These are phyloP conservation scores for Beauveria medogensis DNA, from an alignment of 2,329 filamentous ascomycete genomes.

Conservation along the genomic window DNA sequence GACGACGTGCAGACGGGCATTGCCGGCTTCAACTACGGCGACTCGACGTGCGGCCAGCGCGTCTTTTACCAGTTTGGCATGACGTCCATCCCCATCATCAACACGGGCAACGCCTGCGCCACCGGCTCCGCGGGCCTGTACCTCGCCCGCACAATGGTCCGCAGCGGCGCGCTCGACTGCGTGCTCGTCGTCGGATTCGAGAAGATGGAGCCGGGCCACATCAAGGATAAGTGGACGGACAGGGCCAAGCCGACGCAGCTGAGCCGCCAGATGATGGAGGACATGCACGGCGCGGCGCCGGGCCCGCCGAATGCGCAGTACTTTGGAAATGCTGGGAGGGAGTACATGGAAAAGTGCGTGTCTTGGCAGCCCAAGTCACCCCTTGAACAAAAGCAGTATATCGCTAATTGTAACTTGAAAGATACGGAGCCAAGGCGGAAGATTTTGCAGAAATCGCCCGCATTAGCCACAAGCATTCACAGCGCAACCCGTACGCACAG, in stretches of 20 bases:
- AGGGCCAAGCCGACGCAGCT: conserved; percentile 70
- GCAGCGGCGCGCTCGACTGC: conserved; percentile 74
- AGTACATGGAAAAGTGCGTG: conserved; percentile 87
- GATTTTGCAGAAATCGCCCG: conserved; percentile 95
- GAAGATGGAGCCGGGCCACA: conserved; percentile 88
- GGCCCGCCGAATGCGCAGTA: conserved; percentile 82
- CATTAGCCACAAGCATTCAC: conserved; percentile 85
- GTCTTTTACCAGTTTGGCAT: conserved; percentile 99
- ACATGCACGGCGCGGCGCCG: conserved; percentile 71
- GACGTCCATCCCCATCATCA: conserved; percentile 93
- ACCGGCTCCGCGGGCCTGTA: conserved; percentile 84
- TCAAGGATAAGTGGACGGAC: conserved; percentile 79
- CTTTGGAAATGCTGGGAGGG: conserved; percentile 87
- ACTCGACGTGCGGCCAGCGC: conserved; percentile 88
- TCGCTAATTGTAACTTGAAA: conserved; percentile 84
- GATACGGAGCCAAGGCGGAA: conserved; percentile 73
- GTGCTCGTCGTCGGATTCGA: conserved; percentile 91
- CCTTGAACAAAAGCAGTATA: too few species aligned
- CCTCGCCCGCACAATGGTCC: conserved; percentile 73
- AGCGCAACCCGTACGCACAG: conserved; percentile 90
- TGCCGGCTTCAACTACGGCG: conserved; percentile 94
- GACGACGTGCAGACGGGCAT: conserved; percentile 92
- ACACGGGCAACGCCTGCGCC: conserved; percentile 97
- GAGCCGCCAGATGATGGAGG: conserved; percentile 68
- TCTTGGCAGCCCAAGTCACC: conserved; percentile 37